Base-by-base conservation (phyloP, 345 rosid genomes). In the Sisymbrium altissimum region DNA sequence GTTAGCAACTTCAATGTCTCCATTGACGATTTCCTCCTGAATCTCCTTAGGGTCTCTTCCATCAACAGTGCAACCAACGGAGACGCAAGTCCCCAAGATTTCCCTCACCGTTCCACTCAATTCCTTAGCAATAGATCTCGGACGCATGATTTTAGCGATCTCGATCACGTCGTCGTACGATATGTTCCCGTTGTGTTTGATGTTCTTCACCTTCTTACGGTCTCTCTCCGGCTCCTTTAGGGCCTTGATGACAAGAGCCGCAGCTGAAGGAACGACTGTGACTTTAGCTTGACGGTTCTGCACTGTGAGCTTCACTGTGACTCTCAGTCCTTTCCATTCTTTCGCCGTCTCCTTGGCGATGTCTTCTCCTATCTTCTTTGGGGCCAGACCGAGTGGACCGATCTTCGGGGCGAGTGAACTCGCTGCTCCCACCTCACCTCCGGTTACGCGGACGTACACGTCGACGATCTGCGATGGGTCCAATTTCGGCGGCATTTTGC, bases 311-410 rank as follows among this genome's bases (percentile, higher is more conserved):
- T 87, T 87, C 15, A 87, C 91, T 6, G 89, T 87, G 1, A 87
- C 89, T 12, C 89, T 66, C 2, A 87, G 45, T 10, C 92, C 92
- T 79, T 85, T 87, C 92, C 92, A 87, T 57, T 87, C 92, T 76
- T 85, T 87, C 9, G 87, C 88, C 6, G 91, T 86, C 73, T 86
- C 88, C 67, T 86, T 86, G 21, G 91, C 91, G 17, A 87, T 87
- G 74, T 87, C 91, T 81, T 86, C 93, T 74, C 93, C 93, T 60
- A 86, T 86, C 81, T 88, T 88, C 83, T 86, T 88, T 0, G 92
- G 92, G n/a, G 92, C 86, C 44, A 88, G 89, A 79, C 92, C 93
- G 4, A 88, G 85, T 1, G 90, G 93, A 29, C 93, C 90, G 53
- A 88, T 86, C 77, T 88, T 88, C 0, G 90, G 93, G 0, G 90